Evolutionary conservation across 805 yeast species (phyloP).

Genomic region (Candida vartiovaarae): DNA sequence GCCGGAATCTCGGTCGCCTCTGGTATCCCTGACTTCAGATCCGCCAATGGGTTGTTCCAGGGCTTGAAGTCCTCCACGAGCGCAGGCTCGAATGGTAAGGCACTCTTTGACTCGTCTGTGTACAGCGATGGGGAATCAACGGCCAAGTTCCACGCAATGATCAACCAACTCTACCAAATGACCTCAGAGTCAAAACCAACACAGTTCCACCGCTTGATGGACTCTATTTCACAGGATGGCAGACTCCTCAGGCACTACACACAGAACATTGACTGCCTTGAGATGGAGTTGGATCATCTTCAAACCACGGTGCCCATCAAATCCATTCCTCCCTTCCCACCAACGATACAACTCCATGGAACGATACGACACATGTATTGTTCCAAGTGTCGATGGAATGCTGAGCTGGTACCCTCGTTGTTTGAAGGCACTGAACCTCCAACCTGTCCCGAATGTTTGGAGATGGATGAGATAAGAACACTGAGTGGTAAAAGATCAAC

Average conservation of each 20-base stretch:
- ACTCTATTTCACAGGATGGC: slow-evolving; percentile 51
- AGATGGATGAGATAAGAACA: slow-evolving; percentile 45
- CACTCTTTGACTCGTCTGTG: slow-evolving; percentile 73
- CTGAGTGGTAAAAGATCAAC: slow-evolving; percentile 60
- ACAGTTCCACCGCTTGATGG: slow-evolving; percentile 61
- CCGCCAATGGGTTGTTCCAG: slow-evolving; percentile 69
- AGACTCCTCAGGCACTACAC: slow-evolving; percentile 72
- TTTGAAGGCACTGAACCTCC: slow-evolving; percentile 42
- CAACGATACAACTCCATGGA: slow-evolving; percentile 79
- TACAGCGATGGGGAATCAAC: slow-evolving; percentile 59
- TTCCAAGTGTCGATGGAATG: slow-evolving; percentile 61
- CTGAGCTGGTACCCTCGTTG: slow-evolving; percentile 44
- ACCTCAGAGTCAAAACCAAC: slow-evolving; percentile 60
- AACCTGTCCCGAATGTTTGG: slow-evolving; percentile 59
- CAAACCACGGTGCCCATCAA: slow-evolving; percentile 44
- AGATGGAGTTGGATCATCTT: slow-evolving; percentile 45
- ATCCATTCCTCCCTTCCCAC: slow-evolving; percentile 39
- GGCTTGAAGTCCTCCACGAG: slow-evolving; percentile 36
- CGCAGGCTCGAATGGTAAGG: slow-evolving; percentile 44
- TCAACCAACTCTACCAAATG: slow-evolving; percentile 51
- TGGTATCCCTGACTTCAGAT: slow-evolving; percentile 85
- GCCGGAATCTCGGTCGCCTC: slow-evolving; percentile 90
- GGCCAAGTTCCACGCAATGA: slow-evolving; percentile 64
- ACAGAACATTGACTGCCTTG: slow-evolving; percentile 83
- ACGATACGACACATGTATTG: slow-evolving; percentile 68